Base-by-base conservation (phyloP, 192 early-diverging fungal genomes). In the Chytriomyces sp. region DNA sequence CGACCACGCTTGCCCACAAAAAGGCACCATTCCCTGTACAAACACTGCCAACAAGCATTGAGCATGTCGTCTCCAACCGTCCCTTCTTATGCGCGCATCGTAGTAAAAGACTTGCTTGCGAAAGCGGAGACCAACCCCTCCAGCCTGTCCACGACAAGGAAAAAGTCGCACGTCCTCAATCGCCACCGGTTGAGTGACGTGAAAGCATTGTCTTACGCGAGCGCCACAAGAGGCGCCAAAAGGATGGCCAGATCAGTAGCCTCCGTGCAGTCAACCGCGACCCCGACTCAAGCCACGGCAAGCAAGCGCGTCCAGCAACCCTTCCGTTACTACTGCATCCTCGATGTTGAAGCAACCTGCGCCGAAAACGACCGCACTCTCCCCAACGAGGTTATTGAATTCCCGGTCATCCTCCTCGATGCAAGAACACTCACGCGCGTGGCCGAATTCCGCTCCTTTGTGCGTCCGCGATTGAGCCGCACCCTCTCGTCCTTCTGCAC, bases 261-360 rank as follows among this genome's bases (percentile, higher is more conserved):
- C 44, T n/a, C 44, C 44, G 44, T 22, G 44, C 44, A 49, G 44
- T 49, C 17, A 49, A 49, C 17, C 17, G 44, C n/a, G 44, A 49
- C 17, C 44, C 44, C 28, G 10, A 57, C 12, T 17, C 12, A 19
- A 17, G 12, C 55, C 44, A 49, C 41, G 12, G 41, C 41, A 6
- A 39, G 39, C 31, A 34, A 28, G 28, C 39, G 39, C 34, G 34
- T 25, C 32, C 44, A 32, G 12, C 83, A 89, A 41, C 81, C 86
- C 0, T 89, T 77, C 60, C 86, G 89, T 49, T 92, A 88, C 64
- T 92, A 89, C 65, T 75, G 84, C 32, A 90, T 91, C 34, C 85
- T 92, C 68, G 93, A 94, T 78, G 86, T 93, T 17, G 93, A 94
- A 74, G 93, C 90, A 17, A 95, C 93, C 0, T 95, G 93, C 72